Evolutionary conservation across 768 basidiomycete species (phyloP), one percentile per base, ranked within the genome.

Genomic region (Kwoniella pini): DNA sequence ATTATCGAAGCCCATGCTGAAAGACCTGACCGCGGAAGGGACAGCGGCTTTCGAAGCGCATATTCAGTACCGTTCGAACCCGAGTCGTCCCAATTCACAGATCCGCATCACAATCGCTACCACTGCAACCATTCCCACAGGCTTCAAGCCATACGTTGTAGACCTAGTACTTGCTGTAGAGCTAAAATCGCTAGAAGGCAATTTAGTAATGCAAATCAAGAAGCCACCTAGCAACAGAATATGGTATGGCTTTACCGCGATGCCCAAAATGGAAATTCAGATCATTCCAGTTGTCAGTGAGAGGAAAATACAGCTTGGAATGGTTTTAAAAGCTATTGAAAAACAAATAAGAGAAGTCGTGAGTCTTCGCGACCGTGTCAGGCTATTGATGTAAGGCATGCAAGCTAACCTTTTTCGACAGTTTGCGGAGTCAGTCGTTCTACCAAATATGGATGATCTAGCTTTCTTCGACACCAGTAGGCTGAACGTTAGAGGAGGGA

Each of bases 371-470:
- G 40, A 13, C 5, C 19, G n/a, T 19, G 40, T 42, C 33, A 36
- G 15, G 33, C 33, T 36, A 7, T 7, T 36, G 33, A n/a, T n/a
- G n/a, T n/a, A n/a, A n/a, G n/a, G n/a, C n/a, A n/a, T n/a, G n/a
- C n/a, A n/a, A n/a, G n/a, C n/a, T n/a, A n/a, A n/a, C n/a, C 33
- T 7, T 36, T 15, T 36, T 36, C 33, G 33, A n/a, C 70, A 98
- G 94, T 90, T 98, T 58, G 84, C 86, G 68, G 95, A 99, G 68
- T 93, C 93, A 0, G 85, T 98, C 19, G 96, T 99, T 19, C 80
- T 94, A 76, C 96, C 96, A 4, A 91, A 96, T 79, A 96, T 97
- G 92, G 96, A 99, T 77, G 96, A 99, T 71, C 89, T 98, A 60
- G 83, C 93, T 12, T 97, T 93, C 83, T 98, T 95, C 75, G 89